These are phyloP conservation scores for Shiraia bambusicola DNA, from an alignment of 2,329 filamentous ascomycete genomes.

Conservation along the genomic window DNA sequence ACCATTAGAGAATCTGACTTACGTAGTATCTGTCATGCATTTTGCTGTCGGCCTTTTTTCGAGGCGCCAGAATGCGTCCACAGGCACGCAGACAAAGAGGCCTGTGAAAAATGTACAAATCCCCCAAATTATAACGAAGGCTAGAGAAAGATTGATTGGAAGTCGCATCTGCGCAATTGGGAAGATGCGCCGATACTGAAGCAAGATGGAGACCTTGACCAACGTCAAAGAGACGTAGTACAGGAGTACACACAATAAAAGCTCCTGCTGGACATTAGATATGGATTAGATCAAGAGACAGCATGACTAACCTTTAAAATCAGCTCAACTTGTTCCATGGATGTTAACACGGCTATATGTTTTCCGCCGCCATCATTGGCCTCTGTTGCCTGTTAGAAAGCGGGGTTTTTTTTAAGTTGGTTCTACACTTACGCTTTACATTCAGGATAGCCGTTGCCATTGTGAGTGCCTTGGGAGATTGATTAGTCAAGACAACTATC, in stretches of 20 bases:
- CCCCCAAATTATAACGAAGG: conserved; percentile 20
- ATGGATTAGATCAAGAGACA: background rate
- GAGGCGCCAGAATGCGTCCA: conserved; percentile 26
- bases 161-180: conserved; percentile 23
- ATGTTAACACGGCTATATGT: conserved; percentile 24
- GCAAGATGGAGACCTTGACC: conserved; percentile 32
- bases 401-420: background rate
- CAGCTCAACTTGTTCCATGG: conserved; percentile 7
- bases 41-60: conserved; percentile 15
- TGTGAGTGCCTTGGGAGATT: conserved; percentile 9
- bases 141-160: conserved; percentile 25
- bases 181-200: conserved; percentile 34
- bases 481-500: background rate
- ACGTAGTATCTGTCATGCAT: conserved; percentile 20
- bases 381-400: conserved; percentile 15
- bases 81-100: conserved; percentile 24
- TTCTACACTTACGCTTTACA: conserved; percentile 17
- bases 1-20: conserved; percentile 4
- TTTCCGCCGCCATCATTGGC: conserved; percentile 23
- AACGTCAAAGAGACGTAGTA: conserved; percentile 26
- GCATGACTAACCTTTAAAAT: conserved; percentile 18
- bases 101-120: conserved; percentile 12
- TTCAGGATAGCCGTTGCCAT: conserved; percentile 13
- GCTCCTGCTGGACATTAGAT: conserved; percentile 18
- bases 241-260: conserved; percentile 29